phyloP scores from a whole-genome alignment of 345 rosid species.

The Gossypium rotundifolium region DNA sequence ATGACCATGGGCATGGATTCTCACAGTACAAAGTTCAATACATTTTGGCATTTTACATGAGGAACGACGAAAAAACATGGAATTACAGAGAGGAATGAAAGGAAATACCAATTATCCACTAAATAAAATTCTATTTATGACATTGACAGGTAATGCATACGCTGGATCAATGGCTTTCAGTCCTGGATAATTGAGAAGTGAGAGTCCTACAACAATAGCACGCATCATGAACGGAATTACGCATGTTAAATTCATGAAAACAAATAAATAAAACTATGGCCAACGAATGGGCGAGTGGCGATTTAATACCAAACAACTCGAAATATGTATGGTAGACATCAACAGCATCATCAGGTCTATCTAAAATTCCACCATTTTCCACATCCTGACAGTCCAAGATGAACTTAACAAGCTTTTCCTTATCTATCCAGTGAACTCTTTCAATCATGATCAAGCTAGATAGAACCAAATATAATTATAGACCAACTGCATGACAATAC shows the following conservation, averaged over 20 bases:
- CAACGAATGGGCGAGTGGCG: background rate
- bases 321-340: slow-evolving; percentile 84
- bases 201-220: slow-evolving; percentile 53
- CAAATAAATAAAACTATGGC: background rate
- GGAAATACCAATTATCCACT: slow-evolving; percentile 20
- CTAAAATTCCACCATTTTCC: slow-evolving; percentile 85
- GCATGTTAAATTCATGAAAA: too few species aligned
- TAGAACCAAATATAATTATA: too few species aligned
- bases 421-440: slow-evolving; percentile 79
- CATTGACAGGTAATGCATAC: slow-evolving; percentile 79
- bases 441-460: slow-evolving; percentile 89
- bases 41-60: background rate
- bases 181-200: slow-evolving; percentile 85
- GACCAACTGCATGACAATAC: too few species aligned
- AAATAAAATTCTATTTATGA: slow-evolving; percentile 48
- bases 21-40: background rate
- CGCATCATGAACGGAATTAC: background rate
- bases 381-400: slow-evolving; percentile 77
- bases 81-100: background rate
- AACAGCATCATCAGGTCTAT: slow-evolving; percentile 82
- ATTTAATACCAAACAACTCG: slow-evolving; percentile 49
- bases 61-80: background rate
- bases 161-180: slow-evolving; percentile 83
- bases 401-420: slow-evolving; percentile 63
- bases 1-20: background rate